phyloP scores from a whole-genome alignment of 495 filamentous ascomycete genomes.

The Trichoderma reesei region DNA sequence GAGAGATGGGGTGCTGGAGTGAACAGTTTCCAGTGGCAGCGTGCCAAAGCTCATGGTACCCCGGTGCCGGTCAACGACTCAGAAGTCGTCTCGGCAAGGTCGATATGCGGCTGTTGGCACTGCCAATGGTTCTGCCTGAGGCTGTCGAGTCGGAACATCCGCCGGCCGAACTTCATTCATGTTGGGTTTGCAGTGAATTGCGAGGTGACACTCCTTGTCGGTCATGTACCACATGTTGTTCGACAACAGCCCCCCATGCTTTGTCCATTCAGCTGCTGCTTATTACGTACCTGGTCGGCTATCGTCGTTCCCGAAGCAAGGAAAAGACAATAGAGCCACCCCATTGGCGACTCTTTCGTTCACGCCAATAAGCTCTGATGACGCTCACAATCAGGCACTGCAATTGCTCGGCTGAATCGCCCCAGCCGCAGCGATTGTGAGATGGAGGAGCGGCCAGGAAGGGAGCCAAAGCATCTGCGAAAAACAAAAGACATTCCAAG shows the following conservation, averaged over 20 bases:
- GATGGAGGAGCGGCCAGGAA: neutral
- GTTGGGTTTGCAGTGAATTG: too few relatives aligned
- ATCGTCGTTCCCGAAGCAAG: neutral
- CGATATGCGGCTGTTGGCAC: too few relatives aligned
- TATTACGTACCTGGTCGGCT: too few relatives aligned
- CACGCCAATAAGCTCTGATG: neutral
- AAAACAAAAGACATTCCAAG: too few relatives aligned
- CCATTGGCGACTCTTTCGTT: neutral
- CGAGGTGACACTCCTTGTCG: too few relatives aligned
- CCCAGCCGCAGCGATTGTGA: neutral
- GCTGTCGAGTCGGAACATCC: too few relatives aligned
- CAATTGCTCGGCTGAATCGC: neutral
- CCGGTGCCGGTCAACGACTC: neutral
- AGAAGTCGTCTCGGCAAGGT: too few relatives aligned
- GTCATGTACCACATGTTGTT: too few relatives aligned
- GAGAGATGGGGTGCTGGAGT: slow-evolving; percentile 1
- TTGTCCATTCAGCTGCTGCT: too few relatives aligned
- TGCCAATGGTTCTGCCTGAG: too few relatives aligned
- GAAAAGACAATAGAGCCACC: neutral
- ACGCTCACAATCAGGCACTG: neutral
- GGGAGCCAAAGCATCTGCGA: neutral
- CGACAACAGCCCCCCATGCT: too few relatives aligned
- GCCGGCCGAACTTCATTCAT: too few relatives aligned
- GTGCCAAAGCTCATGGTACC: neutral
- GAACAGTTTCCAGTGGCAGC: neutral